Percentiles rank a stretch among this genome's conserved stretches.
Conservation (phyloP, 164 flowering plant species). For the Dillenia suffruticosa region DNA sequence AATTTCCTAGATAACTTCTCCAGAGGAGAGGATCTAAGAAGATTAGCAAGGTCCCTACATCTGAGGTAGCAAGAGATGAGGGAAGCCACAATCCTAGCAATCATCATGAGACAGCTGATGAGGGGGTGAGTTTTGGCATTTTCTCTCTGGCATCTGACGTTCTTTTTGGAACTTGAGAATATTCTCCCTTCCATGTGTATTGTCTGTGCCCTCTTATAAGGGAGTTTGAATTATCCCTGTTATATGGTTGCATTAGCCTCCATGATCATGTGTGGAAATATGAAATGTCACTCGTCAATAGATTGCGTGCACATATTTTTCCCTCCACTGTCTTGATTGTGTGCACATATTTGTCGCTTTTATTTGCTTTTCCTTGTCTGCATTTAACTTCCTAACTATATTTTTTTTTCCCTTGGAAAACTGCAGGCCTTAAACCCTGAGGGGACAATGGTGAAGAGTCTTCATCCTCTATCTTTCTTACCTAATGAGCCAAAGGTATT, state of each 20-base stretch:
- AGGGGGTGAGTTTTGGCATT: slow-evolving; percentile 35
- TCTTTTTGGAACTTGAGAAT: no score
- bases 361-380: neutral
- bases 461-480: slow-evolving; percentile 54
- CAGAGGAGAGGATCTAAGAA: slow-evolving; percentile 55
- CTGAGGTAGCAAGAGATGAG: slow-evolving; percentile 35
- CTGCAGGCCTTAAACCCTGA: slow-evolving; percentile 68
- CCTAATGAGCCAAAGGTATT: slow-evolving; percentile 58
- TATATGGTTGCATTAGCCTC: neutral
- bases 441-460: slow-evolving; percentile 75
- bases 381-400: neutral
- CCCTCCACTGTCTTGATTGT: no score
- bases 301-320: no score
- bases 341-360: neutral
- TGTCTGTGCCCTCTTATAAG: no score
- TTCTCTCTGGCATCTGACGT: no score
- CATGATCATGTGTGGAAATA: no score
- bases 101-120: slow-evolving; percentile 49
- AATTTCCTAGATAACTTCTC: neutral
- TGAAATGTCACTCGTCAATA: no score
- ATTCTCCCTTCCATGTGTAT: no score
- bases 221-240: neutral
- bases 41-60: slow-evolving; percentile 15
- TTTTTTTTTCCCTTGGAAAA: neutral
- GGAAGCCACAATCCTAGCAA: slow-evolving; percentile 33